Conservation (phyloP, 495 filamentous ascomycete genomes). For the Aspergillus diversus region DNA sequence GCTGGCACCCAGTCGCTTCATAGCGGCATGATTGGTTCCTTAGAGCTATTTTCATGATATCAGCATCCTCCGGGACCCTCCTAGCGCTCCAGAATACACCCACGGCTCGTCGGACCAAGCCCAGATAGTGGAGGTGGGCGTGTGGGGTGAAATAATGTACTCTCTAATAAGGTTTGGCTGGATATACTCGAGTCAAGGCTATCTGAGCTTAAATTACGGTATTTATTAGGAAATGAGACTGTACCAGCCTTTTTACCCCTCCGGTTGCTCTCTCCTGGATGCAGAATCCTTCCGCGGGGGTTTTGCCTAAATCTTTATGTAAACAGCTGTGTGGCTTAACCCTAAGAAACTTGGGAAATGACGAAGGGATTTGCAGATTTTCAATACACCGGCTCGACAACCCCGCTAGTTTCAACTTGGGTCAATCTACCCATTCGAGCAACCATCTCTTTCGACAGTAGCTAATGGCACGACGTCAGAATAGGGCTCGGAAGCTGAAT, state of each 20-base stretch:
- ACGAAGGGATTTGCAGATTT: too few relatives aligned
- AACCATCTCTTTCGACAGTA: neutral
- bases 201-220: neutral
- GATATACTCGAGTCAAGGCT: neutral
- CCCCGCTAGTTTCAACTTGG: neutral
- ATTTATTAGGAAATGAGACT: too few relatives aligned
- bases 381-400: too few relatives aligned
- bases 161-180: neutral
- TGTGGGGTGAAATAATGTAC: neutral
- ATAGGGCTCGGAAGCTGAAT: neutral
- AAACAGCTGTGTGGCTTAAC: too few relatives aligned
- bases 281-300: too few relatives aligned
- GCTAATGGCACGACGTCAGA: slow-evolving; percentile 1
- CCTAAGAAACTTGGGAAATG: too few relatives aligned
- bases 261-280: too few relatives aligned
- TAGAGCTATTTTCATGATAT: neutral
- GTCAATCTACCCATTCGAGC: neutral
- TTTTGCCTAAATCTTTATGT: too few relatives aligned
- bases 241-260: too few relatives aligned
- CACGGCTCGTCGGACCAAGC: neutral
- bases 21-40: neutral
- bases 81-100: neutral
- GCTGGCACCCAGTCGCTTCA: neutral
- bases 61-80: neutral
- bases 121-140: neutral